Percentiles rank a stretch among this genome's conserved stretches.
Conservation (phyloP, 2,329 filamentous ascomycete genomes). For the Talaromyces sp. region DNA sequence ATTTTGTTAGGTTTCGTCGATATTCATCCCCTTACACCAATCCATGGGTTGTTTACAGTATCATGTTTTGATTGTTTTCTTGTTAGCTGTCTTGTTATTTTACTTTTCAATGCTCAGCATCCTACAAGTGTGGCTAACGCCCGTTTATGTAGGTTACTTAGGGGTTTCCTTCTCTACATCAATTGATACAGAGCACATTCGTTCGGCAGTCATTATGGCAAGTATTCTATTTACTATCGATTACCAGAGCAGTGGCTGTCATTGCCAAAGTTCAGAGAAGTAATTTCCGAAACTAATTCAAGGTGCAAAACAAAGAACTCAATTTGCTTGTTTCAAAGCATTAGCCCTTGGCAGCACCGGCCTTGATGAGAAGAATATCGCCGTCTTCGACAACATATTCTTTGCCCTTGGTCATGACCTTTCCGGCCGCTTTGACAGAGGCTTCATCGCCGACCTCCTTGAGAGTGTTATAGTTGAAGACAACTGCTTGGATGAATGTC, state of each 20-base stretch:
- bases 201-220: background rate
- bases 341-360: constrained; percentile 44
- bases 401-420: constrained; percentile 98
- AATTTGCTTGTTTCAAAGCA: constrained; percentile 1
- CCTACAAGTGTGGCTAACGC: background rate
- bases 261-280: background rate
- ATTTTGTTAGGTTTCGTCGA: too few species aligned
- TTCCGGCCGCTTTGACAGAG: constrained; percentile 86
- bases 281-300: background rate
- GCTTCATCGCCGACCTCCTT: constrained; percentile 86
- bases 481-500: constrained; percentile 95
- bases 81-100: background rate
- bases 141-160: background rate
- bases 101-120: background rate
- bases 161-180: background rate
- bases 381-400: constrained; percentile 64
- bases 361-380: constrained; percentile 76
- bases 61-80: background rate
- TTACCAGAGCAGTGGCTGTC: background rate
- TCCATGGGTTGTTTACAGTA: background rate
- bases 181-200: background rate
- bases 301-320: background rate
- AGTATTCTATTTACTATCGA: constrained; percentile 5
- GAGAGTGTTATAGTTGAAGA: constrained; percentile 79
- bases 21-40: background rate